Percentiles rank a stretch among this genome's conserved stretches.
phyloP scores from a whole-genome alignment of 2,329 filamentous ascomycete species.

The Lomentospora prolificans region DNA sequence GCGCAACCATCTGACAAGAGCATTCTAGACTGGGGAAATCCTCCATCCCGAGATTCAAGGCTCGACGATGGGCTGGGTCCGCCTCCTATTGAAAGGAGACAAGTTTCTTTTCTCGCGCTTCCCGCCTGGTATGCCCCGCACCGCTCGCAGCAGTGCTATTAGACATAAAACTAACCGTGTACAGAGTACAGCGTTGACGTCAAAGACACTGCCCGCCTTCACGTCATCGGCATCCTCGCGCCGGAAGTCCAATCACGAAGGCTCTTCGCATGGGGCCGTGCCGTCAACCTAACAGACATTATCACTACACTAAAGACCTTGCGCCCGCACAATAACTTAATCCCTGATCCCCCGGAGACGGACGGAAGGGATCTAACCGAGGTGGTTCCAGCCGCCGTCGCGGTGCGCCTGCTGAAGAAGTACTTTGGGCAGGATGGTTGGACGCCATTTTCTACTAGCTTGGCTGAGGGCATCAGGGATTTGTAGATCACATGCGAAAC shows the following conservation, averaged over 20 bases:
- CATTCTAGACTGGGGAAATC: slow-evolving; percentile 9
- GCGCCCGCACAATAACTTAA: slow-evolving; percentile 11
- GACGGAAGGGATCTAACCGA: slow-evolving; percentile 10
- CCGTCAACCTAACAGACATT: slow-evolving; percentile 9
- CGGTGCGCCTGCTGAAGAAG: slow-evolving; percentile 9
- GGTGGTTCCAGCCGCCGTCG: slow-evolving; percentile 9
- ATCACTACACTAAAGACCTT: slow-evolving; percentile 7
- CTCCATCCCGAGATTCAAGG: slow-evolving; percentile 12
- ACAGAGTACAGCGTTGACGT: background rate
- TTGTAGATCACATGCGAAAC: no score
- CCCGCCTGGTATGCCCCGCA: background rate
- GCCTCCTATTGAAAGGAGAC: slow-evolving; percentile 9
- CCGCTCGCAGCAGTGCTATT: background rate
- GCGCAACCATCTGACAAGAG: background rate
- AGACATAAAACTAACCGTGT: background rate
- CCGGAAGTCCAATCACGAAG: background rate
- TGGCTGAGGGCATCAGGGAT: slow-evolving; percentile 10
- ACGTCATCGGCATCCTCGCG: background rate
- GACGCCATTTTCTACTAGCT: slow-evolving; percentile 8
- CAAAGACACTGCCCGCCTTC: background rate
- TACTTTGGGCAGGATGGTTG: slow-evolving; percentile 11
- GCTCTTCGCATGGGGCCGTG: background rate
- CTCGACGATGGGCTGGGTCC: slow-evolving; percentile 12
- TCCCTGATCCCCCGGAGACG: slow-evolving; percentile 8
- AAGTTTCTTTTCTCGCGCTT: background rate